Percentiles rank a stretch among this genome's conserved stretches.
phyloP scores from a whole-genome alignment of 2,329 filamentous ascomycete species.

The Cladosporium oxysporum region DNA sequence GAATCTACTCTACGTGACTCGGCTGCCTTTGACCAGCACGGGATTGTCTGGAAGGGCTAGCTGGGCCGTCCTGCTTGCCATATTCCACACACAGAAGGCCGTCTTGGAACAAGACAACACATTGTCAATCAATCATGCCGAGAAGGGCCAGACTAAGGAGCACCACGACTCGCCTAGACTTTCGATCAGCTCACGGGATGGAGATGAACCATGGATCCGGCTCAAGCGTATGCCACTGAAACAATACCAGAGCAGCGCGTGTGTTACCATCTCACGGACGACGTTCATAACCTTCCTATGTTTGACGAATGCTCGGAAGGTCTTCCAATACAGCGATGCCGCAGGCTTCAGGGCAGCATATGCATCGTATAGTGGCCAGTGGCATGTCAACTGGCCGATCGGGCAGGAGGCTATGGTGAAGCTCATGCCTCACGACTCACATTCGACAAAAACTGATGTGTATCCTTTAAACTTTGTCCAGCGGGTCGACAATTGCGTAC shows the following conservation, averaged over 20 bases:
- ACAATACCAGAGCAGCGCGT: not conserved
- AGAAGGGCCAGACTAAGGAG: not conserved
- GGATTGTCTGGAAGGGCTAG: not conserved
- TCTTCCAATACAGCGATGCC: conserved; percentile 17
- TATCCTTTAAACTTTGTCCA: too few relatives aligned
- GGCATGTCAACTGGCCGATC: too few relatives aligned
- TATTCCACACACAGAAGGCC: not conserved
- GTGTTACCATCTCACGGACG: conserved; percentile 10
- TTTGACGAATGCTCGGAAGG: conserved; percentile 7
- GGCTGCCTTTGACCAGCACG: not conserved
- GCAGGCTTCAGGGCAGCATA: conserved; percentile 8
- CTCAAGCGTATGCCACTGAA: not conserved
- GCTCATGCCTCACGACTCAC: too few relatives aligned
- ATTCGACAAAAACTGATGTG: too few relatives aligned
- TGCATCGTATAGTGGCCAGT: not conserved
- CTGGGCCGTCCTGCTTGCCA: not conserved
- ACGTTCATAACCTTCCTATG: conserved; percentile 11
- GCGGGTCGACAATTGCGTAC: too few relatives aligned
- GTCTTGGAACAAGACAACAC: not conserved
- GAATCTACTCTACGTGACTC: not conserved
- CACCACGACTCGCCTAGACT: not conserved
- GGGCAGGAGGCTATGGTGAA: too few relatives aligned
- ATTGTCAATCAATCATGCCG: not conserved
- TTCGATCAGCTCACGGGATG: not conserved
- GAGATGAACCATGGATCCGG: not conserved